phyloP scores from a whole-genome alignment of 176 grass and related monocot genomes.

The Hyparrhenia diplandra region DNA sequence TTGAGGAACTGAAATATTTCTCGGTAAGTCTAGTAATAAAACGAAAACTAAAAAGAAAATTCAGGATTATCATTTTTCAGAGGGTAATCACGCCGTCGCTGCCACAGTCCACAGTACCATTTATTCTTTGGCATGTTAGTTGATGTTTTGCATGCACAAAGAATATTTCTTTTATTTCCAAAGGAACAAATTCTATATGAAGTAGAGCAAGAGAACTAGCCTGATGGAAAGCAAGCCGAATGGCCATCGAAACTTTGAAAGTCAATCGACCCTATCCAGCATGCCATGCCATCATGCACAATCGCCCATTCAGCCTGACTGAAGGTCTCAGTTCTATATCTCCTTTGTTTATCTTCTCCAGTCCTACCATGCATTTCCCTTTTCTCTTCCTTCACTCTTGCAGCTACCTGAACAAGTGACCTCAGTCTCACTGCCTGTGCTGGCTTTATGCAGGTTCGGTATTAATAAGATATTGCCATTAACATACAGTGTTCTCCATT shows the following conservation, averaged over 20 bases:
- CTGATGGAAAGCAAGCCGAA: background rate
- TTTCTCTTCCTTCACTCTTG: background rate
- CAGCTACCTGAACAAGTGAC: background rate
- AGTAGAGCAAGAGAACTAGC: background rate
- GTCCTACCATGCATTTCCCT: background rate
- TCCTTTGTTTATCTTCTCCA: background rate
- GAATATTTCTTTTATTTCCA: background rate
- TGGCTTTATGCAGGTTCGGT: background rate
- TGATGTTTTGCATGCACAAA: background rate
- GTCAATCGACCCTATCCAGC: background rate
- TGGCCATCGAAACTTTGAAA: background rate
- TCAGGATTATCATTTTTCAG: background rate
- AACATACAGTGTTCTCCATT: background rate
- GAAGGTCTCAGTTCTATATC: background rate
- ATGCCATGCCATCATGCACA: background rate
- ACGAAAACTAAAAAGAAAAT: background rate
- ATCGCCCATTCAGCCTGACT: background rate
- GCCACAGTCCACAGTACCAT: background rate
- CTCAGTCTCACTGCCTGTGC: background rate
- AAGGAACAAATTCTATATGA: background rate
- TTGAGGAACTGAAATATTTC: background rate
- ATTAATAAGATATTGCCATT: background rate
- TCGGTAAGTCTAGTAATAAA: conserved; percentile 15
- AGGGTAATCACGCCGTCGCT: background rate
- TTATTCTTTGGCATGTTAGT: background rate